Percentiles rank a stretch among this genome's conserved stretches.
Evolutionary conservation across 2,329 filamentous ascomycete species (phyloP).

Genomic region (Alternaria gaisen): DNA sequence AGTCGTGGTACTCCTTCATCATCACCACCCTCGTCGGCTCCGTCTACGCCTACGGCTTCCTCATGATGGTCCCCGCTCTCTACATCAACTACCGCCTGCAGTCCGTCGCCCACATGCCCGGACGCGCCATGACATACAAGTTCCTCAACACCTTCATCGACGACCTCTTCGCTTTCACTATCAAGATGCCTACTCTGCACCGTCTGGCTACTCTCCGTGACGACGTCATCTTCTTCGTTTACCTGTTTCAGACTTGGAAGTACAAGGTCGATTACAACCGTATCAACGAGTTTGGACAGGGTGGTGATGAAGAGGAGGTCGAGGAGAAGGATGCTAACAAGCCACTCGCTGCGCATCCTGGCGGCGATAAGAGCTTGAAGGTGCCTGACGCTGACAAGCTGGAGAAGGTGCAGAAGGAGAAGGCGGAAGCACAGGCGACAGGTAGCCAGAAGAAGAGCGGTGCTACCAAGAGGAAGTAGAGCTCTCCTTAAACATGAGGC

Average conservation of each 20-base stretch:
- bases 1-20: conserved; percentile 97
- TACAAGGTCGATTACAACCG: conserved; percentile 92
- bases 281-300: conserved; percentile 98
- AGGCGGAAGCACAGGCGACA: conserved; percentile 24
- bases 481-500: neutral
- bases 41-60: conserved; percentile 97
- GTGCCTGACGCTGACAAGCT: conserved; percentile 31
- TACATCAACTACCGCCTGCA: conserved; percentile 99
- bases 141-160: conserved; percentile 99
- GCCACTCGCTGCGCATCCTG: conserved; percentile 49
- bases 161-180: conserved; percentile 97
- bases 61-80: conserved; percentile 97
- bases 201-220: conserved; percentile 90
- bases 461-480: conserved; percentile 45
- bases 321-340: conserved; percentile 59
- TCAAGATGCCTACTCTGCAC: conserved; percentile 98
- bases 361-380: conserved; percentile 39
- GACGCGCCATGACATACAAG: conserved; percentile 96
- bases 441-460: conserved; percentile 38
- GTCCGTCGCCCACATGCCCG: conserved; percentile 93
- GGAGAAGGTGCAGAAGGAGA: conserved; percentile 30
- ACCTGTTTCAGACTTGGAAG: conserved; percentile 91
- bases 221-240: conserved; percentile 98
- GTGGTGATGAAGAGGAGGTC: conserved; percentile 81
- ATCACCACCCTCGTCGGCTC: conserved; percentile 94